These are phyloP conservation scores for Prunus mira DNA, from an alignment of 306 rosid genomes.

Conservation along the genomic window DNA sequence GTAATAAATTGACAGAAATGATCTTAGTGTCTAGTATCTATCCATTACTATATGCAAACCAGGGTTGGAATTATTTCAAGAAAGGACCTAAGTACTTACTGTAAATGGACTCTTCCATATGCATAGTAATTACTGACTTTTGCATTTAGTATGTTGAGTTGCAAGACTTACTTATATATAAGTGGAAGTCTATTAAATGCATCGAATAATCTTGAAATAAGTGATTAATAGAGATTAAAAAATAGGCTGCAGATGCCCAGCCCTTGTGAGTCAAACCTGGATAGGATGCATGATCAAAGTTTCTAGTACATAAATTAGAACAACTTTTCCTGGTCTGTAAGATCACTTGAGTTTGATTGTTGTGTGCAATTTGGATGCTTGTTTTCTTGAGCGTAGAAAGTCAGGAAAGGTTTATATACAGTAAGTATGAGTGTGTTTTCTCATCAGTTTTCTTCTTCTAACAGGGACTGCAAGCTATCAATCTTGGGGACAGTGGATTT, in stretches of 20 bases:
- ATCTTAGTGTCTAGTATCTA: background rate
- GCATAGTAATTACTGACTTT: background rate
- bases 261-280: background rate
- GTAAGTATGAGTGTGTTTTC: background rate
- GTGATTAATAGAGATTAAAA: background rate
- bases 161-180: background rate
- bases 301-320: background rate
- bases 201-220: background rate
- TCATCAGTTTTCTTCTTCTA: slow-evolving; percentile 21
- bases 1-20: background rate
- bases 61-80: background rate
- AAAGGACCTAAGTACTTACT: background rate
- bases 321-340: background rate
- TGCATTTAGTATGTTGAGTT: background rate
- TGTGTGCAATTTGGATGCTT: slow-evolving; percentile 3
- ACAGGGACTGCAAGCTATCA: slow-evolving; percentile 83
- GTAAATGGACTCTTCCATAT: background rate
- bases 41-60: background rate
- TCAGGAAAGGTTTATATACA: slow-evolving; percentile 1
- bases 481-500: slow-evolving; percentile 95
- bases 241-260: background rate
- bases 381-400: slow-evolving; percentile 11
- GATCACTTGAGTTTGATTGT: background rate
- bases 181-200: background rate
- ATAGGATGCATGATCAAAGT: background rate